A percentile compares a stretch with the other conserved stretches of the same genome.
phyloP scores from a whole-genome alignment of 768 basidiomycete genomes.

The Clathrus columnatus region DNA sequence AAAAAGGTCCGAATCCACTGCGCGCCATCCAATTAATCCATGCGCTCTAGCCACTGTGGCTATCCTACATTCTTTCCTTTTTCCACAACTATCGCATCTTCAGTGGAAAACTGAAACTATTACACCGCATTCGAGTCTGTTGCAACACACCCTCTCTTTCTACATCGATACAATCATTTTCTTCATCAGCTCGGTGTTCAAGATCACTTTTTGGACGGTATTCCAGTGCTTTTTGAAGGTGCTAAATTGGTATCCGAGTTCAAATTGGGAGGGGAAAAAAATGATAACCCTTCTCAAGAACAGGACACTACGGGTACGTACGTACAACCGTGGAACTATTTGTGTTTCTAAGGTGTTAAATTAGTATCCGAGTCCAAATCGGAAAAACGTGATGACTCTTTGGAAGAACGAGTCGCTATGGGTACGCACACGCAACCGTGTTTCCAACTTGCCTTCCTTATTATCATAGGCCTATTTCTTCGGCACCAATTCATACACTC shows the following conservation, averaged over 20 bases:
- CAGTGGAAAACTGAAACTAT: constrained; percentile 27
- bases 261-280: too few species aligned
- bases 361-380: too few species aligned
- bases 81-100: not conserved
- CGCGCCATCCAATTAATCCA: constrained; percentile 68
- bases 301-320: too few species aligned
- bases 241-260: constrained; percentile 35
- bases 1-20: constrained; percentile 65
- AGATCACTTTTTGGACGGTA: constrained; percentile 69
- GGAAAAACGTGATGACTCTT: constrained; percentile 28
- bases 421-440: constrained; percentile 31
- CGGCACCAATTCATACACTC: constrained; percentile 63
- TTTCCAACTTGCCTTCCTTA: constrained; percentile 1
- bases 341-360: too few species aligned
- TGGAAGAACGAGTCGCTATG: constrained; percentile 46
- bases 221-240: constrained; percentile 57
- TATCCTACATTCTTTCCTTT: constrained; percentile 40
- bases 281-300: too few species aligned
- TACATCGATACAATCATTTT: constrained; percentile 23
- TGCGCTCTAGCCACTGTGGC: constrained; percentile 52
- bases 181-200: constrained; percentile 47
- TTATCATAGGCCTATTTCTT: constrained; percentile 49
- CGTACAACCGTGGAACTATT: too few species aligned
- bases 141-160: constrained; percentile 28
- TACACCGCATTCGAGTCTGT: constrained; percentile 39